Evolutionary conservation across 78 protist genomes (phyloP).

Genomic region (Abeoforma whisleri): DNA sequence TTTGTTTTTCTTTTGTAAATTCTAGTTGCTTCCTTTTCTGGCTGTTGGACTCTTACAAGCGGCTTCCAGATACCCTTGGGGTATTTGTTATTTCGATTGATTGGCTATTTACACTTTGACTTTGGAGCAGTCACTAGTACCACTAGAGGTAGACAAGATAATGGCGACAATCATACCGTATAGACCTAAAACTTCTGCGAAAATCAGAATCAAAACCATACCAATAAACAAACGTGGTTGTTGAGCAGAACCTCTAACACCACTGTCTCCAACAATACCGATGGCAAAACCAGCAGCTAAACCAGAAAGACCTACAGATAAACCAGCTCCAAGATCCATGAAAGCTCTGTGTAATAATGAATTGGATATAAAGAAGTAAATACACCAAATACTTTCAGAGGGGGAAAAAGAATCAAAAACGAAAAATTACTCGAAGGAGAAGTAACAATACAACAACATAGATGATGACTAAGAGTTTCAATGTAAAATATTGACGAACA

Average conservation of each 20-base stretch:
- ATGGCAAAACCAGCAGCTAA: constrained; percentile 89
- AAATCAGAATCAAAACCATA: constrained; percentile 84
- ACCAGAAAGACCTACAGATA: constrained; percentile 87
- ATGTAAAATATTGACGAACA: neutral
- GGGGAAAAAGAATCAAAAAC: neutral
- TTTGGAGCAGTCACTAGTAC: too few relatives aligned
- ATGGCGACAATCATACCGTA: constrained; percentile 85
- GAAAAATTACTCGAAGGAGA: neutral
- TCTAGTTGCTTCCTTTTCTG: too few relatives aligned
- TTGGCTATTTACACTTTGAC: too few relatives aligned
- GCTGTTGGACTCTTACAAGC: too few relatives aligned
- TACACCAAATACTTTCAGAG: too few relatives aligned
- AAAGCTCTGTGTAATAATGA: constrained; percentile 42
- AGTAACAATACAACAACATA: neutral
- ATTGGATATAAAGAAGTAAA: too few relatives aligned
- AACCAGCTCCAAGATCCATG: constrained; percentile 85
- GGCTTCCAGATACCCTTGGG: too few relatives aligned
- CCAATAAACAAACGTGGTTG: constrained; percentile 69
- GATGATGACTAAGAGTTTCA: neutral
- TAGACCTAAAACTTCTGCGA: constrained; percentile 89
- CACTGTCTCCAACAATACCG: constrained; percentile 91
- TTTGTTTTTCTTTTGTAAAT: too few relatives aligned
- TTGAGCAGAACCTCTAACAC: constrained; percentile 76
- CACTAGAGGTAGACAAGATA: constrained; percentile 37
- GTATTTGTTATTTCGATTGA: too few relatives aligned